These are phyloP conservation scores for Podila horticola DNA, from an alignment of 192 early-diverging fungal genomes.

Conservation along the genomic window DNA sequence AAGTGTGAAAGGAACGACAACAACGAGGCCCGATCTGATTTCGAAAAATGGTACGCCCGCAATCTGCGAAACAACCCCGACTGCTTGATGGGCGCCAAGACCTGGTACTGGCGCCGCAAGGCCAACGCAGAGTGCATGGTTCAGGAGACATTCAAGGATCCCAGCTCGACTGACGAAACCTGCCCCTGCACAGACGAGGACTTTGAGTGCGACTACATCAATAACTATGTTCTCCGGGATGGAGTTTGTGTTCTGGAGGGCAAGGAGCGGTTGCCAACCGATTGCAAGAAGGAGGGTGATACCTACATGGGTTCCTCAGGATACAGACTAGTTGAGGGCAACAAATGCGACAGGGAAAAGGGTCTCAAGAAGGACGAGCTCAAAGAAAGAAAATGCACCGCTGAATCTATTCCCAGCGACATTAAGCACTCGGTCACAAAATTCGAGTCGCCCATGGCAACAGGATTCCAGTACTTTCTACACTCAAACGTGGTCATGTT, in stretches of 20 bases:
- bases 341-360: slow-evolving; percentile 70
- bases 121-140: slow-evolving; percentile 81
- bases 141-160: slow-evolving; percentile 66
- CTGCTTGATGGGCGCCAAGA: slow-evolving; percentile 85
- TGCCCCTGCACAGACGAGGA: slow-evolving; percentile 87
- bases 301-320: slow-evolving; percentile 81
- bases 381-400: slow-evolving; percentile 61
- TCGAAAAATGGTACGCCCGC: slow-evolving; percentile 79
- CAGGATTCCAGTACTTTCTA: slow-evolving; percentile 69
- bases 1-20: slow-evolving; percentile 72
- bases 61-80: slow-evolving; percentile 62
- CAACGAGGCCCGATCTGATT: slow-evolving; percentile 70
- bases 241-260: slow-evolving; percentile 72
- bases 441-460: slow-evolving; percentile 28
- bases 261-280: slow-evolving; percentile 62
- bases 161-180: slow-evolving; percentile 60
- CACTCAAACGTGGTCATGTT: slow-evolving; percentile 71
- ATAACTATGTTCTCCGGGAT: slow-evolving; percentile 69
- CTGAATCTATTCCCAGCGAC: slow-evolving; percentile 45
- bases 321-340: slow-evolving; percentile 86
- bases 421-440: slow-evolving; percentile 34
- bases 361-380: slow-evolving; percentile 65
- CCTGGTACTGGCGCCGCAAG: slow-evolving; percentile 81
- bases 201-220: slow-evolving; percentile 90
- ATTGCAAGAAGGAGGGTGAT: slow-evolving; percentile 69